A percentile compares a stretch with the other conserved stretches of the same genome.
phyloP scores from a whole-genome alignment of 257 asterid species.

The Euphrasia confusa region DNA sequence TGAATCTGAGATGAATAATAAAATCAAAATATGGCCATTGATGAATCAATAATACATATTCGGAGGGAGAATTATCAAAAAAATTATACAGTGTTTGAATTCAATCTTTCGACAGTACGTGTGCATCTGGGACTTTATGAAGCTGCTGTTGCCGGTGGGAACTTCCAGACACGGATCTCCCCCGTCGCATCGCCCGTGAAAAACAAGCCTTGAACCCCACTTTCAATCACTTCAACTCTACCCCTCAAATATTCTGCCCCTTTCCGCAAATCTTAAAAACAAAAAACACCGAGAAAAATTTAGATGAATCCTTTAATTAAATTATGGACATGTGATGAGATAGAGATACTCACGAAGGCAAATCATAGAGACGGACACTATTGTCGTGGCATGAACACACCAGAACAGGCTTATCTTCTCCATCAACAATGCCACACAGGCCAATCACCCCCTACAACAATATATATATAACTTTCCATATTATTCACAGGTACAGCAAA shows the following conservation, averaged over 20 bases:
- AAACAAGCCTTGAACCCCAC: not conserved
- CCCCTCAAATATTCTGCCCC: slow-evolving; percentile 7
- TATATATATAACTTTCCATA: not conserved
- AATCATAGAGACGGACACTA: not conserved
- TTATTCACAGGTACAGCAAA: not conserved
- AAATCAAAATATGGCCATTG: too few relatives aligned
- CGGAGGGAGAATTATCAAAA: not conserved
- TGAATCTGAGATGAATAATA: too few relatives aligned
- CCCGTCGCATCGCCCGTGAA: not conserved
- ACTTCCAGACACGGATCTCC: not conserved
- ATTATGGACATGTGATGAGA: not conserved
- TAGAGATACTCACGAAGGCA: slow-evolving; percentile 5
- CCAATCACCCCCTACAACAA: not conserved
- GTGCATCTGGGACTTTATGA: not conserved
- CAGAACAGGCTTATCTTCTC: slow-evolving; percentile 7
- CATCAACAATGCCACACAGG: not conserved
- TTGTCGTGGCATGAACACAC: not conserved
- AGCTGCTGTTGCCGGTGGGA: not conserved
- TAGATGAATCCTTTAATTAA: not conserved
- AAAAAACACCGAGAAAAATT: not conserved
- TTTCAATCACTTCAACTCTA: not conserved
- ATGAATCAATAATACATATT: too few relatives aligned
- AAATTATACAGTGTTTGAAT: not conserved
- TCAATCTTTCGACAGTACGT: not conserved
- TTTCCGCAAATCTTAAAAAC: not conserved